phyloP scores from a whole-genome alignment of 129 eudicot species.

The Escallonia rubra region DNA sequence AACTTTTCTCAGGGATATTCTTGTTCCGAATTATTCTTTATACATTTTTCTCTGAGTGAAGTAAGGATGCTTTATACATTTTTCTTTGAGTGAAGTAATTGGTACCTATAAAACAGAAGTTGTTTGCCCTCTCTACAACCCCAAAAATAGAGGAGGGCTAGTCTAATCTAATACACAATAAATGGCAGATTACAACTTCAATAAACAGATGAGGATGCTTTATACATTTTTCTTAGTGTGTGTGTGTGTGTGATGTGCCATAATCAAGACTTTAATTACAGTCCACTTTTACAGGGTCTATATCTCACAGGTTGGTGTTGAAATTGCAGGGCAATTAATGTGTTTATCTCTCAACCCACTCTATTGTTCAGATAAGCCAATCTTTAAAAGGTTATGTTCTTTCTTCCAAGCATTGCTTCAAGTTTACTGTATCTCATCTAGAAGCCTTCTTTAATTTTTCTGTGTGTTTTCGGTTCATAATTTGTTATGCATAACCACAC shows the following conservation, averaged over 20 bases:
- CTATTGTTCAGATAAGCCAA: constrained; percentile 5
- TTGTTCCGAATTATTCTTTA: too few relatives aligned
- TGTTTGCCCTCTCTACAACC: background rate
- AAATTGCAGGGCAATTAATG: constrained; percentile 18
- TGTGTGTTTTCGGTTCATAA: background rate
- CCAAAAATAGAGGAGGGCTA: too few relatives aligned
- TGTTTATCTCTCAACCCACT: constrained; percentile 19
- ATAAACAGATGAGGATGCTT: too few relatives aligned
- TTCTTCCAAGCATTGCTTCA: constrained; percentile 1
- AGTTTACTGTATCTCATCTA: constrained; percentile 9
- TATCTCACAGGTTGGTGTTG: constrained; percentile 15
- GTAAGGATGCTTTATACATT: too few relatives aligned
- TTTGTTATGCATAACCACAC: background rate
- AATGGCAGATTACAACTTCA: background rate
- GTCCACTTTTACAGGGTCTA: background rate
- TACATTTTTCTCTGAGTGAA: too few relatives aligned
- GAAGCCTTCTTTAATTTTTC: constrained; percentile 1
- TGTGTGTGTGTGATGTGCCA: background rate
- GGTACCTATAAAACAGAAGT: background rate
- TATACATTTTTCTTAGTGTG: too few relatives aligned
- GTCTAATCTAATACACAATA: too few relatives aligned
- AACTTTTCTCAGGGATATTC: too few relatives aligned
- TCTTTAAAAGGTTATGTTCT: constrained; percentile 23
- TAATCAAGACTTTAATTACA: background rate
- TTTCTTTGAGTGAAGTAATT: too few relatives aligned